Evolutionary conservation across 106 monocot genomes (phyloP), one percentile per base, ranked within the genome.

Genomic region (Dioscorea alata): DNA sequence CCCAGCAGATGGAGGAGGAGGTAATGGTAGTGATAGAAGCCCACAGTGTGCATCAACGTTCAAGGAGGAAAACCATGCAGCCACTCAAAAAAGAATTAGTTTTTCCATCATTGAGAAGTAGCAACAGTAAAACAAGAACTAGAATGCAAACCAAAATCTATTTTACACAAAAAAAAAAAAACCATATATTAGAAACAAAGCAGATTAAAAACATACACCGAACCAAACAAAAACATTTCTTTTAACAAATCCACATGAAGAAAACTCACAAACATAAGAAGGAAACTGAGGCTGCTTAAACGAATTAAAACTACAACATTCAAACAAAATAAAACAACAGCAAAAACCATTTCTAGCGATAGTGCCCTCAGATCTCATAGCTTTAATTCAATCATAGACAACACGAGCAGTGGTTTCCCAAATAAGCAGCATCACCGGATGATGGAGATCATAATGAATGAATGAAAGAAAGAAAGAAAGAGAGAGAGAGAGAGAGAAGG

Each of bases 281-380:
- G 28, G 28, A 28, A 28, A 28, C 28, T 28, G 28, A 28, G 28
- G 28, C 28, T 3, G 28, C 28, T 1, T 28, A 28, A 28, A 28
- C 1, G 28, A 28, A 3, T 28, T 3, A 28, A 28, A 56, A 56
- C 19, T 6, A 56, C 5, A 19, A 56, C 54, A 9, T 9, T 10
- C 2, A 8, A 60, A 60, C 13, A 13, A 25, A 60, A 60, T 4
- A 13, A 7, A 23, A 13, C 23, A 60, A 4, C 22, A 23, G 8
- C 20, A 19, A 60, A 21, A 22, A 3, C 22, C 19, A 60, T 23
- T 60, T 60, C 60, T 22, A 23, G 4, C 8, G 21, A 60, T 23
- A 60, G 21, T 22, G 60, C 60, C 60, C 60, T 60, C 60, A 60
- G 60, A 60, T 60, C 60, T 60, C 60, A 60, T 60, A 60, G 25